Percentiles rank a stretch among this genome's conserved stretches.
Conservation (phyloP, 2,329 filamentous ascomycete genomes). For the Teratosphaeria destructans region DNA sequence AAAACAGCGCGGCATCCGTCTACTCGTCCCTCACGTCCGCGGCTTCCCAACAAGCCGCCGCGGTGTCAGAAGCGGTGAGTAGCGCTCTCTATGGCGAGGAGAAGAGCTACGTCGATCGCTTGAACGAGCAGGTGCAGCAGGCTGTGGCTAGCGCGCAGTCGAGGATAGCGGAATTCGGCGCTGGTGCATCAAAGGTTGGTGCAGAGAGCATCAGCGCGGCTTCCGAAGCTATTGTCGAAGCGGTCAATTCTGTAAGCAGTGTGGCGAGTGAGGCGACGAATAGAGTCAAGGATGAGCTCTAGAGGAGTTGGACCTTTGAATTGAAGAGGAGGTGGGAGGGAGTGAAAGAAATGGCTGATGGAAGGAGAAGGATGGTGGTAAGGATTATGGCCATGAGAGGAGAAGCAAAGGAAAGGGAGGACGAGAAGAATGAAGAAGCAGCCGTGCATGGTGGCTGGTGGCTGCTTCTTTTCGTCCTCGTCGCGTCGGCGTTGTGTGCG, state of each 20-base stretch:
- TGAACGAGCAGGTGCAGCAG: conserved; percentile 30
- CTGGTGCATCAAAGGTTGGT: conserved; percentile 19
- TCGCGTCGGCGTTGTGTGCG: too few species aligned
- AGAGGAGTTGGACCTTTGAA: not conserved
- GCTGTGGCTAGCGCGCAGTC: conserved; percentile 37
- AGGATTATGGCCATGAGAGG: too few species aligned
- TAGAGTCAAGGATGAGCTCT: conserved; percentile 13
- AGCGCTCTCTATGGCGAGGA: conserved; percentile 42
- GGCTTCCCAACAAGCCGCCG: conserved; percentile 33
- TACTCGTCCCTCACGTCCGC: conserved; percentile 38
- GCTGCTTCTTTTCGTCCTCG: too few species aligned
- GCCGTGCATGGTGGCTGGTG: too few species aligned
- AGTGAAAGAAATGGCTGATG: too few species aligned
- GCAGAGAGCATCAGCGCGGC: conserved; percentile 21
- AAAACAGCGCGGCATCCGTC: conserved; percentile 33
- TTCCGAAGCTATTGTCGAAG: conserved; percentile 34
- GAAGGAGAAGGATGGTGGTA: too few species aligned
- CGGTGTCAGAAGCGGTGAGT: conserved; percentile 37
- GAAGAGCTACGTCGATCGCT: conserved; percentile 38
- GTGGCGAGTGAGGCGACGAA: conserved; percentile 18
- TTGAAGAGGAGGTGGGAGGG: too few species aligned
- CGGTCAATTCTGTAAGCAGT: conserved; percentile 36
- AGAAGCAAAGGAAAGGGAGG: too few species aligned
- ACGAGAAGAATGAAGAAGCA: too few species aligned
- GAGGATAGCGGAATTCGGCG: conserved; percentile 31